These are phyloP conservation scores for Mycena sanguinolenta DNA, from an alignment of 768 basidiomycete species.

Conservation along the genomic window DNA sequence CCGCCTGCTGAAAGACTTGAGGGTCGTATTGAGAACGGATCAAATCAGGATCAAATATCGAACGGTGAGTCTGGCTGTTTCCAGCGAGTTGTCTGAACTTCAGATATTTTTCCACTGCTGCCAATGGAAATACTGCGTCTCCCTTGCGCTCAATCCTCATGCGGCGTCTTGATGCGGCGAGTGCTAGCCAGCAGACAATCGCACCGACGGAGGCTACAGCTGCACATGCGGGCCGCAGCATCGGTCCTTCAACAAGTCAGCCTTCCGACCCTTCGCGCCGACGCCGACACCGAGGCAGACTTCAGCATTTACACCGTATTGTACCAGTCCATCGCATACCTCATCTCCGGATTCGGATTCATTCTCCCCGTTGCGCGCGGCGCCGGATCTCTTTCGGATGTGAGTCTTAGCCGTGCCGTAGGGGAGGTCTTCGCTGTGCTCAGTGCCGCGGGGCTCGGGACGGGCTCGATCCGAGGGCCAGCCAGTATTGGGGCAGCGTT, in stretches of 20 bases:
- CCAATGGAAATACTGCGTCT: too few relatives aligned
- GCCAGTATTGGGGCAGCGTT: slow-evolving; percentile 28
- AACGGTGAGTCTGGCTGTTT: too few relatives aligned
- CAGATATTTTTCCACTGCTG: too few relatives aligned
- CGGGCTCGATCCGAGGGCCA: slow-evolving; percentile 22
- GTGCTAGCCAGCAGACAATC: too few relatives aligned
- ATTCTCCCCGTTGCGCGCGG: slow-evolving; percentile 21
- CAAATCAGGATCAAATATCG: too few relatives aligned
- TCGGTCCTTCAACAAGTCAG: slow-evolving; percentile 29
- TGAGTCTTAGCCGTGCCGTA: slow-evolving; percentile 8
- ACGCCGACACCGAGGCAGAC: slow-evolving; percentile 19
- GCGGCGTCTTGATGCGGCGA: too few relatives aligned
- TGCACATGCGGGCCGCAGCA: slow-evolving; percentile 29
- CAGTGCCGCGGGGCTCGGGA: slow-evolving; percentile 22
- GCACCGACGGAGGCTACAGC: slow-evolving; percentile 25
- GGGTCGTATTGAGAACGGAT: too few relatives aligned
- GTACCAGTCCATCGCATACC: slow-evolving; percentile 25
- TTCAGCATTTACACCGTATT: slow-evolving; percentile 19
- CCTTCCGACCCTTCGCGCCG: slow-evolving; percentile 23
- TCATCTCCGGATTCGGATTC: slow-evolving; percentile 21
- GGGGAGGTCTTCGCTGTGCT: slow-evolving; percentile 18
- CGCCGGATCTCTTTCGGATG: slow-evolving; percentile 1
- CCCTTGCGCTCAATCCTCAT: too few relatives aligned
- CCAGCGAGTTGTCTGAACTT: too few relatives aligned
- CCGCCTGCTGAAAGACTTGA: too few relatives aligned